phyloP scores from a whole-genome alignment of 1,284 basidiomycete species.

The Boletus smithii region DNA sequence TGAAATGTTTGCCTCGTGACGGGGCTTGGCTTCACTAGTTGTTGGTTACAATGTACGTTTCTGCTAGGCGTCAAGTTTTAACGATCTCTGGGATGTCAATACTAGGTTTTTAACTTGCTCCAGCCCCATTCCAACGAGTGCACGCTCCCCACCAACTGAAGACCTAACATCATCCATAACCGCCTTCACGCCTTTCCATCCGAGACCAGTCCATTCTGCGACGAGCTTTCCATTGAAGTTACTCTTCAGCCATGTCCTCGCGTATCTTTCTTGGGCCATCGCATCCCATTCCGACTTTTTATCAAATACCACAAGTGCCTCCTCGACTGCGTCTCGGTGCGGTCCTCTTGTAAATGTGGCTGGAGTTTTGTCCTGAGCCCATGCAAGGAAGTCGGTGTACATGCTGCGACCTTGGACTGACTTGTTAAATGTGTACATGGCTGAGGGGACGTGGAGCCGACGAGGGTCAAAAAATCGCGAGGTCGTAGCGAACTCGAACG shows the following conservation, averaged over 20 bases:
- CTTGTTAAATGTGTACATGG: slow-evolving; percentile 39
- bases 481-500: slow-evolving; percentile 55
- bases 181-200: slow-evolving; percentile 46
- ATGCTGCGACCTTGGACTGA: slow-evolving; percentile 50
- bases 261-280: slow-evolving; percentile 32
- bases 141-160: slow-evolving; percentile 38
- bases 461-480: slow-evolving; percentile 50
- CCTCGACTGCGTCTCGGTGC: slow-evolving; percentile 32
- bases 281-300: slow-evolving; percentile 50
- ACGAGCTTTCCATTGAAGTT: slow-evolving; percentile 52
- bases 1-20: not conserved
- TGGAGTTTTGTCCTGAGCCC: slow-evolving; percentile 35
- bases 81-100: slow-evolving; percentile 24
- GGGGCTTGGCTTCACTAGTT: not conserved
- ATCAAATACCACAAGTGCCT: slow-evolving; percentile 52
- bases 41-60: slow-evolving; percentile 7
- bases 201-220: slow-evolving; percentile 51
- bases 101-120: slow-evolving; percentile 35
- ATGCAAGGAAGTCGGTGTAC: slow-evolving; percentile 56
- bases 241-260: slow-evolving; percentile 39
- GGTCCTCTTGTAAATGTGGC: slow-evolving; percentile 1
- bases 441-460: slow-evolving; percentile 20
- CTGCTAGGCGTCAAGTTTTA: slow-evolving; percentile 20
- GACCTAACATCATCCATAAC: slow-evolving; percentile 48
- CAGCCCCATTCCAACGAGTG: slow-evolving; percentile 35